These are phyloP conservation scores for Petunia hybrid DNA, from an alignment of 305 asterid species.

Conservation along the genomic window DNA sequence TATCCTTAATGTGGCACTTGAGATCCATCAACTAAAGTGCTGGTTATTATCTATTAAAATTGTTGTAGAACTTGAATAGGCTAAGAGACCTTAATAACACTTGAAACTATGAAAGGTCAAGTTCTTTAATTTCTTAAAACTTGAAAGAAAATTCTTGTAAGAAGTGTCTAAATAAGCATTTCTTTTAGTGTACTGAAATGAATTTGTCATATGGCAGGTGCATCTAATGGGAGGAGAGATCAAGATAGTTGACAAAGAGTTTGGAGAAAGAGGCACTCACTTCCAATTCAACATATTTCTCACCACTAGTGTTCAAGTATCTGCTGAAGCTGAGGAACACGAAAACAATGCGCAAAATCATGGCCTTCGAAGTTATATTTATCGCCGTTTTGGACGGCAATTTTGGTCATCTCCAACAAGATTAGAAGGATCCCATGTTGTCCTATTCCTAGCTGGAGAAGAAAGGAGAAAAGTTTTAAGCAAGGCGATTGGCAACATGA, in stretches of 20 bases:
- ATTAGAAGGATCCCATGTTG: slow-evolving; percentile 39
- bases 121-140: background rate
- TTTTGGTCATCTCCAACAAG: slow-evolving; percentile 30
- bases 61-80: background rate
- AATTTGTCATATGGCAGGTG: slow-evolving; percentile 31
- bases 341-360: slow-evolving; percentile 25
- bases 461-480: slow-evolving; percentile 39
- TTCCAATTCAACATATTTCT: slow-evolving; percentile 46
- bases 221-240: slow-evolving; percentile 53
- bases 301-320: background rate
- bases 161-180: background rate
- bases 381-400: slow-evolving; percentile 26
- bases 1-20: background rate
- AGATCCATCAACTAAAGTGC: background rate
- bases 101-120: background rate
- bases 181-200: background rate
- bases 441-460: slow-evolving; percentile 39
- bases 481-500: slow-evolving; percentile 32
- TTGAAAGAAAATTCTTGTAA: background rate
- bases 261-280: slow-evolving; percentile 47
- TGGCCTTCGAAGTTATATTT: slow-evolving; percentile 21
- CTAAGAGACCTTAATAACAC: background rate
- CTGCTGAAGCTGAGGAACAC: slow-evolving; percentile 31
- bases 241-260: slow-evolving; percentile 44
- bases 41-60: background rate